These are phyloP conservation scores for Dacryopinax spathularia DNA, from an alignment of 768 basidiomycete species.

Conservation along the genomic window DNA sequence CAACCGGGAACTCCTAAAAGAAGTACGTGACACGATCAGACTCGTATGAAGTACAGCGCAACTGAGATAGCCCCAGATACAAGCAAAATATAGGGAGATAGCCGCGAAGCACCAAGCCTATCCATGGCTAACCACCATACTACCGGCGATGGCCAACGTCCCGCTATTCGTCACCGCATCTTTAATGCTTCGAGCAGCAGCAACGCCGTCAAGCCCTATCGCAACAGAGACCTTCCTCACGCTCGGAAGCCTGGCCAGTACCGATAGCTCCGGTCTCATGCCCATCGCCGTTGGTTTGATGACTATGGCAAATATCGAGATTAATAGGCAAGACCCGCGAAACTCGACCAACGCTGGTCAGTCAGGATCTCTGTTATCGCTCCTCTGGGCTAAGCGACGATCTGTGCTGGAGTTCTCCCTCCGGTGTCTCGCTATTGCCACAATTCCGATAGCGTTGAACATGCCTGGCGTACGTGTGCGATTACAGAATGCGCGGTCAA, in stretches of 20 bases:
- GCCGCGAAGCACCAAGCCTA: constrained; percentile 43
- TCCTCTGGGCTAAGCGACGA: background rate
- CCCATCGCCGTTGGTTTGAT: constrained; percentile 59
- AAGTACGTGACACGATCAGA: constrained; percentile 9
- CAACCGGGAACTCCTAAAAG: background rate
- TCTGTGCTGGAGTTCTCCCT: background rate
- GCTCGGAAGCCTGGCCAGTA: constrained; percentile 51
- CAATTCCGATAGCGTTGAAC: background rate
- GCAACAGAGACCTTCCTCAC: constrained; percentile 68
- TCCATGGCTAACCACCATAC: constrained; percentile 41
- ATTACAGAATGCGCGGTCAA: background rate
- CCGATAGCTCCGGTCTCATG: constrained; percentile 54
- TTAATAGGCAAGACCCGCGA: background rate
- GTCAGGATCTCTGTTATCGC: background rate
- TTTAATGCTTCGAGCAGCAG: constrained; percentile 43
- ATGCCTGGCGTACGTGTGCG: background rate
- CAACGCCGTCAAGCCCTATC: constrained; percentile 46
- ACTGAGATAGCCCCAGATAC: constrained; percentile 31
- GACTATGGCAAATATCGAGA: constrained; percentile 68
- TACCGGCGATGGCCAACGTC: constrained; percentile 52
- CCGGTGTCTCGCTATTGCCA: background rate
- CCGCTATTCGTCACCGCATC: constrained; percentile 53
- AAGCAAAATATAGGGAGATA: constrained; percentile 43
- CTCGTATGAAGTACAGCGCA: constrained; percentile 6
- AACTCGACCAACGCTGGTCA: background rate